Base-by-base conservation (phyloP, 805 yeast species). In the Zygosaccharomyces lentus region DNA sequence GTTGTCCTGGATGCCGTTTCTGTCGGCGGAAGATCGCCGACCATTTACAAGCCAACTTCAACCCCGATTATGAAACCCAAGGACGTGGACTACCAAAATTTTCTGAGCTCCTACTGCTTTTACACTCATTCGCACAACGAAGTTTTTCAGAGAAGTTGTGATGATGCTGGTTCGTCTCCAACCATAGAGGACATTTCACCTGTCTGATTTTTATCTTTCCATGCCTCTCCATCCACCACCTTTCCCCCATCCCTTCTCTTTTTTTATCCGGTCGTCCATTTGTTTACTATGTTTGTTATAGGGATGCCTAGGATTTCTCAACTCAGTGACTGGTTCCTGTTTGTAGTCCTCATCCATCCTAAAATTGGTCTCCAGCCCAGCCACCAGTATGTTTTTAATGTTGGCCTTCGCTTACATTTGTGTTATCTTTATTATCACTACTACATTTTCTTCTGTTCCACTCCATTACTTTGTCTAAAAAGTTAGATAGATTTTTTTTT, bases 71-170 rank as follows among this genome's bases (percentile, higher is more conserved):
- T n/a, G 19, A 44, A 26, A 41, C 15, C 46, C 24, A 52, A 50
- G 31, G 51, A 54, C 42, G 46, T 49, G 45, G 59, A 59, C 45
- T 60, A 61, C 43, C 57, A 61, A 35, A 53, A 58, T 9, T 52
- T 61, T 36, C 37, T 59, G 24, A 53, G 56, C 35, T 55, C 64
- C 4, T 60, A 58, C 38, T 59, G 66, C 45, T 61, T 60, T 42
- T 55, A 56, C 39, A 49, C 48, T 4, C 52, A 58, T 2, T 37
- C 57, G 13, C 34, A 38, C 10, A 26, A 38, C 12, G 21, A 12
- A 16, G 25, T 38, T 9, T 38, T 38, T 9, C 30, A 37, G 15
- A 27, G 10, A 27, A 38, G 34, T 38, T 26, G 41, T 16, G 34
- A 38, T 27, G 34, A 25, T 27, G 41, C 41, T 27, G 41, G 41